Base-by-base conservation (phyloP, 176 grass and related monocot genomes). In the Musa beccarii region DNA sequence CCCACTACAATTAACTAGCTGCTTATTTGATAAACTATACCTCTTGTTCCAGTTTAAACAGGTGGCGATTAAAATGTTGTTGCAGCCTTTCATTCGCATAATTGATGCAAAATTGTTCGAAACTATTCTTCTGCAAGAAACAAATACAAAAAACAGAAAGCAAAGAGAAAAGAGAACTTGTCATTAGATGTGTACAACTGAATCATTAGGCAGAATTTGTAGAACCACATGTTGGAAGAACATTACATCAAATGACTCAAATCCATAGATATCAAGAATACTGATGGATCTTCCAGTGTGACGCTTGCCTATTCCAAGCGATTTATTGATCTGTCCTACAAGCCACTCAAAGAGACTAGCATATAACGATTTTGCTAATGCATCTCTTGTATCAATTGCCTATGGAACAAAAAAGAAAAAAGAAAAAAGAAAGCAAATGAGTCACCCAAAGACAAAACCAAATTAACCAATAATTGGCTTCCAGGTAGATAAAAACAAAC, bases 101-200 rank as follows among this genome's bases (percentile, higher is more conserved):
- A 77, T 99, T 99, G 75, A 99, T 99, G 74, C 95, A 99, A 81
- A 99, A 99, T 77, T 99, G 95, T 89, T 99, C 95, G 71, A 99
- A 99, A 69, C 90, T 93, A 74, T 99, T 99, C 71, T 83, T 99
- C 85, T 88, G 88, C 29, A 84, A 83, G 43, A 56, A 76, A 43
- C 34, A 43, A 43, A 43, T 6, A 43, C 34, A 43, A 43, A 6
- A 43, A 43, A 43, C 34, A 43, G 34, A 43, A 43, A 43, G 34
- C 34, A 43, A 14, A 86, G 49, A 86, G 79, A 53, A 55, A 69
- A 79, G 22, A 43, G 78, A 76, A 25, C 53, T 67, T 54, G 74
- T 83, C 54, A 80, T 70, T 49, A 85, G 66, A 87, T 17, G 10
- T 26, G 10, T 15, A 26, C 10, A 54, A 73, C 14, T 23, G 10